Evolutionary conservation across 129 eudicot species (phyloP).

Genomic region (Lactuca saligna): DNA sequence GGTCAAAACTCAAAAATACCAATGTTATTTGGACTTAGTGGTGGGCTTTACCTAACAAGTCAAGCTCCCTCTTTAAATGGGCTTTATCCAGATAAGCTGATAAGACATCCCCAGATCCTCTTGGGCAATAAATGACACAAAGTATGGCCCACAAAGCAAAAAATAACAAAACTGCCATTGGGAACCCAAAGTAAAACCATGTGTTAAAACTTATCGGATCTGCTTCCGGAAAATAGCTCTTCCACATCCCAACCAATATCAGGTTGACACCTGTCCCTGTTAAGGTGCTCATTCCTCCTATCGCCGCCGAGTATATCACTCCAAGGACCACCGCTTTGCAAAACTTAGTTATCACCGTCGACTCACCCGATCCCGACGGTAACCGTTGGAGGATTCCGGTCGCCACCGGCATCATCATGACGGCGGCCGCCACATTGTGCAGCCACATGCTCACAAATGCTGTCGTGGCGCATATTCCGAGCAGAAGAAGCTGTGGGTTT

Average conservation of each 20-base stretch:
- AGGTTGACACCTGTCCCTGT: constrained; percentile 97
- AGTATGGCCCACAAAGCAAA: constrained; percentile 65
- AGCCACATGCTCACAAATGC: constrained; percentile 95
- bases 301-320: constrained; percentile 65
- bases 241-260: constrained; percentile 94
- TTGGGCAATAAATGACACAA: constrained; percentile 56
- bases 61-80: constrained; percentile 75
- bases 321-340: constrained; percentile 87
- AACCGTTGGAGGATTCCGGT: constrained; percentile 78
- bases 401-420: constrained; percentile 98
- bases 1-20: neutral
- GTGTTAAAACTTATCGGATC: constrained; percentile 70
- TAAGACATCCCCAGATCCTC: constrained; percentile 36
- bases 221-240: constrained; percentile 73
- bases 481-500: constrained; percentile 68
- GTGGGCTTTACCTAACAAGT: constrained; percentile 59
- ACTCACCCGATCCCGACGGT: constrained; percentile 37
- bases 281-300: constrained; percentile 86
- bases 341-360: constrained; percentile 44
- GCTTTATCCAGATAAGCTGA: constrained; percentile 59
- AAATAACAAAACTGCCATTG: constrained; percentile 63
- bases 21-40: neutral
- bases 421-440: constrained; percentile 79
- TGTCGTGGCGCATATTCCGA: constrained; percentile 84
- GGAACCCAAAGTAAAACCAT: constrained; percentile 70